Conservation (phyloP, 2,329 filamentous ascomycete genomes). For the Nigrospora osmanthi region DNA sequence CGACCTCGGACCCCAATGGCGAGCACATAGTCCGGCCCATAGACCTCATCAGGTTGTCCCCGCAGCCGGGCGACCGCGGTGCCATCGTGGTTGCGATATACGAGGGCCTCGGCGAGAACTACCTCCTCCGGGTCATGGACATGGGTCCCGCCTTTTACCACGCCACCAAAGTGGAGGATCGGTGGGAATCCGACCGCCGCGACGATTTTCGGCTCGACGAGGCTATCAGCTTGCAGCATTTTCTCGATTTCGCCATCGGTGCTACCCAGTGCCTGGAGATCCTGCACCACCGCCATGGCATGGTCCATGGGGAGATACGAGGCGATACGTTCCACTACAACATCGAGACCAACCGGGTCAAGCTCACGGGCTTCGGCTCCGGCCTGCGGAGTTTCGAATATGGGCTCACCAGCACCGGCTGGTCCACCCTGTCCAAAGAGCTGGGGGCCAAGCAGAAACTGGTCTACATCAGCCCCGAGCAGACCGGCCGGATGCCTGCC, state of each 20-base stretch:
- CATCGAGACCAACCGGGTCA: constrained; percentile 60
- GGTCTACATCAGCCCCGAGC: constrained; percentile 87
- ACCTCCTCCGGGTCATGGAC: constrained; percentile 61
- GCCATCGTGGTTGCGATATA: constrained; percentile 76
- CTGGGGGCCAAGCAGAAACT: constrained; percentile 83
- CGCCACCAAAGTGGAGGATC: constrained; percentile 43
- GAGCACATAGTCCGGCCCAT: constrained; percentile 74
- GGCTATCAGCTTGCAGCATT: constrained; percentile 64
- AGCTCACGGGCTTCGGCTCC: constrained; percentile 77
- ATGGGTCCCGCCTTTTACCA: constrained; percentile 70
- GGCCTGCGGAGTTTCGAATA: constrained; percentile 86
- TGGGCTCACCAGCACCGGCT: constrained; percentile 76
- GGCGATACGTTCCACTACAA: constrained; percentile 89
- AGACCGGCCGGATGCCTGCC: constrained; percentile 86
- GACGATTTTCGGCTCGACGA: constrained; percentile 41
- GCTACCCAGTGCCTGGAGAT: constrained; percentile 81
- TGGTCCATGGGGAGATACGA: constrained; percentile 85
- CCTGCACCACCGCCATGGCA: constrained; percentile 79
- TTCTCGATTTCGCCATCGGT: constrained; percentile 87
- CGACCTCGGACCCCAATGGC: constrained; percentile 63
- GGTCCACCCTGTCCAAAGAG: constrained; percentile 76
- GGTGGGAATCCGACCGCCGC: constrained; percentile 35
- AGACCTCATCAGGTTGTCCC: constrained; percentile 66
- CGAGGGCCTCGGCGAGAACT: constrained; percentile 68
- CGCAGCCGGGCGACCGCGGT: constrained; percentile 59